Evolutionary conservation across 768 basidiomycete genomes (phyloP).

Genomic region (Lactarius quietus): DNA sequence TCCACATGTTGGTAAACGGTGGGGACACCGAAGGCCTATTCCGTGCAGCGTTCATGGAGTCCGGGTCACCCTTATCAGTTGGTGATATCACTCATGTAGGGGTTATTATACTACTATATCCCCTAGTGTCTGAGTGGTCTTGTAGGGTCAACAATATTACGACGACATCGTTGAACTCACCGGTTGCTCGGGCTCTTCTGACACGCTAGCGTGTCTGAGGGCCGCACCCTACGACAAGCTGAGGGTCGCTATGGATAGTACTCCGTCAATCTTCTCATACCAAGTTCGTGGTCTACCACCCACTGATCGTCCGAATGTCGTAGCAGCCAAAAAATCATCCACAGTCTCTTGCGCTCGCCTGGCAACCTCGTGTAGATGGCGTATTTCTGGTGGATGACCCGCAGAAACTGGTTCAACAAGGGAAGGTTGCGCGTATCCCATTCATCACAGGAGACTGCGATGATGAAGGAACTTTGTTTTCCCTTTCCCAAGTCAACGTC

Average conservation of each 20-base stretch:
- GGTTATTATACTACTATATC: constrained; percentile 31
- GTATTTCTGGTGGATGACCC: constrained; percentile 37
- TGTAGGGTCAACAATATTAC: constrained; percentile 35
- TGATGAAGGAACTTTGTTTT: constrained; percentile 31
- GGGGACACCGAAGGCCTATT: constrained; percentile 39
- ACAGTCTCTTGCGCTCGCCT: constrained; percentile 33
- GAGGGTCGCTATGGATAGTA: constrained; percentile 32
- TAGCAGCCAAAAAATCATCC: not conserved
- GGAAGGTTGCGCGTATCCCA: constrained; percentile 33
- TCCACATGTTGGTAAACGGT: constrained; percentile 42
- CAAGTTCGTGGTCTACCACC: constrained; percentile 25
- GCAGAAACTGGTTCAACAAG: constrained; percentile 33
- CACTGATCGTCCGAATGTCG: not conserved
- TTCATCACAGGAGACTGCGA: constrained; percentile 32
- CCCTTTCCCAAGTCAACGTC: constrained; percentile 27
- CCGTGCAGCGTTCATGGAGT: constrained; percentile 43
- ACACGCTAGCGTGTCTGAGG: constrained; percentile 44
- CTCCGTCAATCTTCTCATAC: constrained; percentile 32
- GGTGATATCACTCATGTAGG: constrained; percentile 32
- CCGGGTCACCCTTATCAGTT: constrained; percentile 36
- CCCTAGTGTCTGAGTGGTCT: not conserved
- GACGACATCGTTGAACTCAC: constrained; percentile 39
- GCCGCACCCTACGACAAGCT: constrained; percentile 34
- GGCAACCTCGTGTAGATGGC: constrained; percentile 40
- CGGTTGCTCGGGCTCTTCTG: constrained; percentile 36